Evolutionary conservation across 2,329 filamentous ascomycete genomes (phyloP), one percentile per base, ranked within the genome.

Genomic region (Cordyceps cateniannulata): DNA sequence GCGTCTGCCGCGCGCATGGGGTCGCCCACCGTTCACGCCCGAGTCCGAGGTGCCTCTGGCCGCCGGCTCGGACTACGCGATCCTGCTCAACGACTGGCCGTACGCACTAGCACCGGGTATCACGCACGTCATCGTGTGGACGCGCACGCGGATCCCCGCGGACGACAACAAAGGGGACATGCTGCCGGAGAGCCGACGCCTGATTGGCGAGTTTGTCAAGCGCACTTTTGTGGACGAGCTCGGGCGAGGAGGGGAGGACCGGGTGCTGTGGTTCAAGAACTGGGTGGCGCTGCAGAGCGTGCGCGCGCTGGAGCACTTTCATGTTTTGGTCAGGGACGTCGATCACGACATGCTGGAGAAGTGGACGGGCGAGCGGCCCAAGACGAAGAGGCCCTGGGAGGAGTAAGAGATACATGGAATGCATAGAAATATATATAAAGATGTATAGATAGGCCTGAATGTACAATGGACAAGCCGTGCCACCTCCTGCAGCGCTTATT

Each of bases 81-180:
- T 96, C 56, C 77, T 96, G 49, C 79, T 86, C 70, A 97, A 98
- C 69, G 93, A 97, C 79, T 98, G 92, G 93, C 93, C 93, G 0
- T 97, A 97, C 68, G 92, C 90, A 3, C 76, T 96, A 53, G 79
- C 78, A 1, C 70, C 79, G 0, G 81, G 80, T 59, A 84, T 88
- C 66, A 79, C 87, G n/a, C 93, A 98, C 71, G 83, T 97, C 22
- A 91, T 97, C 32, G 87, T 96, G 47, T 98, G 93, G 93, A 89
- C 88, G 56, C 93, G 96, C 70, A 95, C 93, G 45, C 77, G 80
- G 16, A 87, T 97, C 63, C 82, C 88, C 25, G 89, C 89, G 3
- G 88, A 96, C 65, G 73, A 84, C 0, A 77, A 76, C 20, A 90
- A 82, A 0, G 91, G 89, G 10, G 87, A 93, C 65, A 77, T 96